A percentile compares a stretch with the other conserved stretches of the same genome.
phyloP scores from a whole-genome alignment of 805 yeast species.

The Ogataea pini region DNA sequence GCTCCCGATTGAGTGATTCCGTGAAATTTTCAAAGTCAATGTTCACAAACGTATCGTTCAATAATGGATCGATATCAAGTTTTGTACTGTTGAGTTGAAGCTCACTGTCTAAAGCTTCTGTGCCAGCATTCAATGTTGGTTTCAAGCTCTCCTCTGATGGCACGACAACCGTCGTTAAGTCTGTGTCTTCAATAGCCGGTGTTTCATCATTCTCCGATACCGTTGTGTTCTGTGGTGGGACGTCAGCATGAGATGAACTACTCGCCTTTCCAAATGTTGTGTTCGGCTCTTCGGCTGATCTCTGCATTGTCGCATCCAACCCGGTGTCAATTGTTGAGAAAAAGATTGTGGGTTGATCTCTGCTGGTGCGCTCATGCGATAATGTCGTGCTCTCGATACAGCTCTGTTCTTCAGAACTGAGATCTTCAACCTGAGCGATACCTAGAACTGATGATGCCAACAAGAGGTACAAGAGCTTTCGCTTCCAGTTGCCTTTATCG shows the following conservation, averaged over 20 bases:
- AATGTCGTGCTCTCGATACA: not conserved
- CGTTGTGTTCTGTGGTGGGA: not conserved
- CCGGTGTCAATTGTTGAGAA: not conserved
- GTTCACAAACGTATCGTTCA: slow-evolving; percentile 12
- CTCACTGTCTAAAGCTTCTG: not conserved
- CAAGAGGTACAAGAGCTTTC: not conserved
- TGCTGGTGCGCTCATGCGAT: not conserved
- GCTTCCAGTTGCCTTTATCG: not conserved
- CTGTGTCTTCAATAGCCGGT: not conserved
- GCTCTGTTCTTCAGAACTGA: not conserved
- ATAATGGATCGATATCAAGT: slow-evolving; percentile 1
- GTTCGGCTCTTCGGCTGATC: not conserved
- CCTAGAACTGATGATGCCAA: not conserved
- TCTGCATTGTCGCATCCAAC: not conserved
- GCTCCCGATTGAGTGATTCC: slow-evolving; percentile 10
- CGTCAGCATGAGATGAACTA: not conserved
- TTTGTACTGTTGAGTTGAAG: not conserved
- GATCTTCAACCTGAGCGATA: not conserved
- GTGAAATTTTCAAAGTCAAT: slow-evolving; percentile 13
- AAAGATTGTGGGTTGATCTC: not conserved
- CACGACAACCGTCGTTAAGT: no score
- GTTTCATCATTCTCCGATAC: not conserved
- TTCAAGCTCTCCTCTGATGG: not conserved
- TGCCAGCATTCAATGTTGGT: not conserved
- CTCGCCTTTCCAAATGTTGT: not conserved